Evolutionary conservation across 1,139 yeast genomes (phyloP), one percentile per base, ranked within the genome.

Genomic region (Yamadazyma buinensis): DNA sequence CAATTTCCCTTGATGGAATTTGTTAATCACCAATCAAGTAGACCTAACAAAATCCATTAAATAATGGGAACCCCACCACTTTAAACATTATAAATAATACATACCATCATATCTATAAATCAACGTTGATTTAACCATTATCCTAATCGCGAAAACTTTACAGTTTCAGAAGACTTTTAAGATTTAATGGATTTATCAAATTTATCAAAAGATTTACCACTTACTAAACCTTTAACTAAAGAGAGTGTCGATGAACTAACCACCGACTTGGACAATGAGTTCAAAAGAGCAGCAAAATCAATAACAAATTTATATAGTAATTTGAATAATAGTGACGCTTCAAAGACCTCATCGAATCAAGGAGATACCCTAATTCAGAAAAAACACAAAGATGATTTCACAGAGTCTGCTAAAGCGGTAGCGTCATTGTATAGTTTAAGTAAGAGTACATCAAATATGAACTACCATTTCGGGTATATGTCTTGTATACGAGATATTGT

Each of bases 91-190:
- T n/a, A n/a, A n/a, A n/a, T n/a, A 23, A 11, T n/a, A 71, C 83
- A 35, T 66, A 76, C 87, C 85, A 51, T 82, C 90, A 33, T 78
- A 72, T 51, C 90, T 70, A 54, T 80, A 83, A 21, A 83, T 77
- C 36, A 82, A 62, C 0, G 92, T 83, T 2, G 90, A 80, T 51
- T 77, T 77, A 54, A 83, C 85, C 85, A 79, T 79, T 13, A 32
- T 29, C 12, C 4, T n/a, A 12, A 11, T n/a, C 25, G 37, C 32
- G 34, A 30, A 30, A 23, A n/a, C 13, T 20, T 35, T 13, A 10
- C 11, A 30, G 3, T 26, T 5, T 18, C 13, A 17, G 23, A 76
- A n/a, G n/a, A n/a, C n/a, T n/a, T n/a, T n/a, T n/a, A n/a, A n/a
- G n/a, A n/a, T n/a, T n/a, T n/a, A n/a, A n/a, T 77, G 83, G 84